phyloP scores from a whole-genome alignment of 1,284 basidiomycete species.

The Phellinidium pouzarii region DNA sequence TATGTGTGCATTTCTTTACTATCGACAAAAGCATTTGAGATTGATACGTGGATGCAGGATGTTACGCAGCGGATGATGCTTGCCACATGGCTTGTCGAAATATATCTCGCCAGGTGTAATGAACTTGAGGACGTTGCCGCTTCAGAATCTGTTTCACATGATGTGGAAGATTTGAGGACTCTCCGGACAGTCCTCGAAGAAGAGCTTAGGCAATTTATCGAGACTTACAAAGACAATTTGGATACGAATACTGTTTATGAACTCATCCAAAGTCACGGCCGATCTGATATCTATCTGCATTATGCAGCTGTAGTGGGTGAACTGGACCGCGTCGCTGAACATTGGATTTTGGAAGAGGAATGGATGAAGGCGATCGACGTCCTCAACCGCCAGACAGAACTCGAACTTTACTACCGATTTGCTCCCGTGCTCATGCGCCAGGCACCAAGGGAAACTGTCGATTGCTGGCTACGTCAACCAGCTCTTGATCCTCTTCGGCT shows the following conservation, averaged over 20 bases:
- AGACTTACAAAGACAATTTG: slow-evolving; percentile 85
- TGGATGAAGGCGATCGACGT: slow-evolving; percentile 90
- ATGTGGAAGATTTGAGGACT: slow-evolving; percentile 79
- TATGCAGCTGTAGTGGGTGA: slow-evolving; percentile 85
- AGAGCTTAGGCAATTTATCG: slow-evolving; percentile 86
- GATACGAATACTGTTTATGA: slow-evolving; percentile 86
- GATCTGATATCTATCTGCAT: slow-evolving; percentile 88
- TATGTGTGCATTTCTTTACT: slow-evolving; percentile 31
- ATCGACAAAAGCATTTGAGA: neutral
- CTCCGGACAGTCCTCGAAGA: slow-evolving; percentile 87
- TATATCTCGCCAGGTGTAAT: slow-evolving; percentile 95
- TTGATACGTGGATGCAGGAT: slow-evolving; percentile 50
- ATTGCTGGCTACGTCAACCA: slow-evolving; percentile 84
- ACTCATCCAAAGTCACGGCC: slow-evolving; percentile 88
- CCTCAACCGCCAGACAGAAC: slow-evolving; percentile 73
- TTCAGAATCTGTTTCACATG: slow-evolving; percentile 78
- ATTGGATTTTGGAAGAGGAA: slow-evolving; percentile 88
- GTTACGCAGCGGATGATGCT: slow-evolving; percentile 94
- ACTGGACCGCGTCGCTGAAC: slow-evolving; percentile 79
- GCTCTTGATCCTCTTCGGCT: slow-evolving; percentile 78
- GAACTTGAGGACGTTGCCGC: slow-evolving; percentile 88
- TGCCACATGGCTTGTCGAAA: slow-evolving; percentile 97
- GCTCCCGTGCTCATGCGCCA: slow-evolving; percentile 84
- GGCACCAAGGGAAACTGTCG: slow-evolving; percentile 82
- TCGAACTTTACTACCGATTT: slow-evolving; percentile 94